Evolutionary conservation across 257 asterid genomes (phyloP).

Genomic region (Ligustrum vulgare): DNA sequence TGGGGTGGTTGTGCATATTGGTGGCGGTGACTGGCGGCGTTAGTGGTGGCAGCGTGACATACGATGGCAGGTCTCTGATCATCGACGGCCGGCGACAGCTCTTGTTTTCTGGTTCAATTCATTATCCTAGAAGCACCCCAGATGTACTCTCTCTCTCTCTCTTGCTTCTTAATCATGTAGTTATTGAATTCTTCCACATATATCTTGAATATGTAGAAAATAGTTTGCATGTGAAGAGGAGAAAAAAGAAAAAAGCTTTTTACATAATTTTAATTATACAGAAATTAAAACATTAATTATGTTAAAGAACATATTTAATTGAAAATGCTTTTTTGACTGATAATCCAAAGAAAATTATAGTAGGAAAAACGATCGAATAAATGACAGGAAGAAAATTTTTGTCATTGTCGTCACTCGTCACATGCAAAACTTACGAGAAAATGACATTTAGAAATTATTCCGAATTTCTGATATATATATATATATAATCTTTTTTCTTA

Average conservation of each 20-base stretch:
- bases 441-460: not conserved
- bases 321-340: not conserved
- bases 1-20: slow-evolving; percentile 23
- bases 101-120: slow-evolving; percentile 87
- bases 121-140: slow-evolving; percentile 88
- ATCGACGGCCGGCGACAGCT: slow-evolving; percentile 65
- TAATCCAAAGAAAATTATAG: not conserved
- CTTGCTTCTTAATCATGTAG: too few relatives aligned
- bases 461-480: too few relatives aligned
- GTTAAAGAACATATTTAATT: too few relatives aligned
- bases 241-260: too few relatives aligned
- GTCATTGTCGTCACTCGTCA: not conserved
- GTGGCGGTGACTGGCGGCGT: slow-evolving; percentile 24
- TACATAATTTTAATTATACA: too few relatives aligned
- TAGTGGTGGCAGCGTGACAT: slow-evolving; percentile 48
- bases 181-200: too few relatives aligned
- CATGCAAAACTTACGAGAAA: not conserved
- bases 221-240: too few relatives aligned
- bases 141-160: slow-evolving; percentile 44
- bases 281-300: too few relatives aligned
- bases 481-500: too few relatives aligned
- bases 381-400: not conserved
- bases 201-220: too few relatives aligned
- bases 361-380: not conserved
- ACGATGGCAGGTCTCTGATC: slow-evolving; percentile 71